Percentiles rank a stretch among this genome's conserved stretches.
phyloP scores from a whole-genome alignment of 345 rosid species.

The Aquilaria malaccensis region DNA sequence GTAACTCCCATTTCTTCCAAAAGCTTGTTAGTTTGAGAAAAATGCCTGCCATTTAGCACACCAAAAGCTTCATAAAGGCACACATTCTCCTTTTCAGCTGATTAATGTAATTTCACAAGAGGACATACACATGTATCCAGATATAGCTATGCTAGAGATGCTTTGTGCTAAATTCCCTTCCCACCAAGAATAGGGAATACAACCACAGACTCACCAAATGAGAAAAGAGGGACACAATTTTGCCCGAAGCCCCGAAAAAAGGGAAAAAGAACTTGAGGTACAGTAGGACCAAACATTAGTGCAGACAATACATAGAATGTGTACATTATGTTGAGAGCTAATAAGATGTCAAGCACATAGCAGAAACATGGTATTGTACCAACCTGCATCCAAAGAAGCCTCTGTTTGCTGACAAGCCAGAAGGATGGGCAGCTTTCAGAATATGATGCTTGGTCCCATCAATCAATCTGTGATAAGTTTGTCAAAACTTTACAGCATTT shows the following conservation, averaged over 20 bases:
- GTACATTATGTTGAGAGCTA: not conserved
- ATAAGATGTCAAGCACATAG: not conserved
- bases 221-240: not conserved
- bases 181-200: not conserved
- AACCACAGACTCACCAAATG: not conserved
- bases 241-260: not conserved
- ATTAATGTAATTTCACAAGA: not conserved
- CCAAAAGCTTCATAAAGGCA: not conserved
- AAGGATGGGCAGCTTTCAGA: constrained; percentile 98
- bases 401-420: constrained; percentile 92
- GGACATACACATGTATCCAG: not conserved
- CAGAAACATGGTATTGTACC: constrained; percentile 11
- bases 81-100: not conserved
- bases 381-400: constrained; percentile 99
- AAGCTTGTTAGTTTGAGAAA: constrained; percentile 76
- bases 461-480: constrained; percentile 54
- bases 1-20: constrained; percentile 55
- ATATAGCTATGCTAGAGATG: not conserved
- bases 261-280: not conserved
- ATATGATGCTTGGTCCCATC: constrained; percentile 81
- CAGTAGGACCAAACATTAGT: not conserved
- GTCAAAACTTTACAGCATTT: not conserved
- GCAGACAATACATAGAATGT: not conserved
- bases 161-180: not conserved
- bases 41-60: constrained; percentile 51